Conservation (phyloP, 441 rosid species). For the Aleurites moluccanus region DNA sequence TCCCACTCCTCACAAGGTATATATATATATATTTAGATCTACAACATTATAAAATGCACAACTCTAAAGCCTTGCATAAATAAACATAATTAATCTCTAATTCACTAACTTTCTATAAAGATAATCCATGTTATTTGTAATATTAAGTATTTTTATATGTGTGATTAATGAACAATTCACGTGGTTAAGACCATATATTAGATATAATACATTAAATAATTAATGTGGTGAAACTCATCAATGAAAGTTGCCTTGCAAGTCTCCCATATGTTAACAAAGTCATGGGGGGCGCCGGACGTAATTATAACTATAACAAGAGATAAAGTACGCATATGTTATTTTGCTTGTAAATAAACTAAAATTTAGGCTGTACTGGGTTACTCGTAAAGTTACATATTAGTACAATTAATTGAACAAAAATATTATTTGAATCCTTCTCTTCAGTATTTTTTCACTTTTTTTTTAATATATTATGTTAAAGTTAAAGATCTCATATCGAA, state of each 20-base stretch:
- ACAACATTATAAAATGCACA: no score
- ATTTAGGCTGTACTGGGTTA: not conserved
- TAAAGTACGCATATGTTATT: not conserved
- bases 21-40: no score
- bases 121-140: no score
- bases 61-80: no score
- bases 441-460: no score
- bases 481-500: no score
- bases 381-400: not conserved
- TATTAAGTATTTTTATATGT: not conserved
- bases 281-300: constrained; percentile 2
- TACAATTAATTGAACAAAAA: not conserved
- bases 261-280: constrained; percentile 2
- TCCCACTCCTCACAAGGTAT: no score
- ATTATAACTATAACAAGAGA: not conserved
- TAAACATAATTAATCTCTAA: no score
- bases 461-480: no score
- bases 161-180: not conserved
- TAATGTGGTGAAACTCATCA: not conserved
- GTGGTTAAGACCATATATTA: not conserved
- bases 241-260: constrained; percentile 21
- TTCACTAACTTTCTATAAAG: no score
- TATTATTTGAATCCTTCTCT: constrained; percentile 15
- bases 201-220: not conserved
- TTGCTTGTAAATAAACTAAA: not conserved